phyloP scores from a whole-genome alignment of 495 filamentous ascomycete species.

The Podospora bellae-mahoneyi region DNA sequence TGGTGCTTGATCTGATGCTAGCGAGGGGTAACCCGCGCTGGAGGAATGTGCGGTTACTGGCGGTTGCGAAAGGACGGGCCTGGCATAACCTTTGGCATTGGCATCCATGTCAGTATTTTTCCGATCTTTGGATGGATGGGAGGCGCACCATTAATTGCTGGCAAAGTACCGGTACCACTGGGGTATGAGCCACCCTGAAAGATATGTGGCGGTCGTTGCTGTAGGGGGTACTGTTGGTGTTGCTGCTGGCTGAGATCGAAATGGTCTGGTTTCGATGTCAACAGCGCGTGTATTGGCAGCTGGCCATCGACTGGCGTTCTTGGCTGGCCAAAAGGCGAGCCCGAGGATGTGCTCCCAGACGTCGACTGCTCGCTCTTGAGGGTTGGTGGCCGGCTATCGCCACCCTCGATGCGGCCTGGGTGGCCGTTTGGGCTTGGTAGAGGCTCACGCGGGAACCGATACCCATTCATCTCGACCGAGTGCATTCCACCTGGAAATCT shows the following conservation, averaged over 20 bases:
- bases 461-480: slow-evolving; percentile 24
- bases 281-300: slow-evolving; percentile 46
- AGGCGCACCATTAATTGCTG: slow-evolving; percentile 26
- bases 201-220: slow-evolving; percentile 10
- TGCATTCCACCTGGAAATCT: slow-evolving; percentile 15
- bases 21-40: neutral
- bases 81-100: slow-evolving; percentile 21
- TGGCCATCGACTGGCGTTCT: slow-evolving; percentile 44
- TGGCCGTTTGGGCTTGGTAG: slow-evolving; percentile 20
- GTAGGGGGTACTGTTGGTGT: slow-evolving; percentile 17
- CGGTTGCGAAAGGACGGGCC: slow-evolving; percentile 14
- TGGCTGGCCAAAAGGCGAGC: slow-evolving; percentile 29
- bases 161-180: slow-evolving; percentile 16
- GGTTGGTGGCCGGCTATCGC: slow-evolving; percentile 27
- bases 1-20: neutral
- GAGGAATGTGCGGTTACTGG: slow-evolving; percentile 4
- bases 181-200: slow-evolving; percentile 11
- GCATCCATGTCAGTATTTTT: slow-evolving; percentile 16
- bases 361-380: slow-evolving; percentile 32
- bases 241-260: slow-evolving; percentile 23
- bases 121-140: neutral
- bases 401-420: slow-evolving; percentile 11
- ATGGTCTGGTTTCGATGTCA: slow-evolving; percentile 37
- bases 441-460: slow-evolving; percentile 17
- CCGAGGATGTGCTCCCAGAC: slow-evolving; percentile 30